Evolutionary conservation across 495 filamentous ascomycete species (phyloP), one percentile per base, ranked within the genome.

Genomic region (Penicillium chermesinum): DNA sequence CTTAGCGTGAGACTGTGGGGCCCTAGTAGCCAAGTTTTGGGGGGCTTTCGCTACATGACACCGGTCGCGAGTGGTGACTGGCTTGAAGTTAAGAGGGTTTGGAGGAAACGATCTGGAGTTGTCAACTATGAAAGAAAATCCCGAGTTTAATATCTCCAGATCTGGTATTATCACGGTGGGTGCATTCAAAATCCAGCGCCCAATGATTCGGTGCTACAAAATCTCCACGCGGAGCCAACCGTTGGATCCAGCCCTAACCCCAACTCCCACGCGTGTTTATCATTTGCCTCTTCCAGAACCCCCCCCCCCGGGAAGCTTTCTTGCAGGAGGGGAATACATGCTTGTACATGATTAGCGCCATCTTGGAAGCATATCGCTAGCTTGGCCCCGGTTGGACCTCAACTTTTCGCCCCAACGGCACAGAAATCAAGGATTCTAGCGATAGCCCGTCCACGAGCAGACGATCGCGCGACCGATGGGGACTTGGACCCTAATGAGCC

Each of bases 231-330:
- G 46, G 19, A 32, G 38, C 15, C 19, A 41, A 38, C 30, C 43
- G 42, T 47, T 47, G 44, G 44, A 15, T 16, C 44, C 17, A 52
- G 43, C 49, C 49, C 42, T 47, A 52, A 25, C 30, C n/a, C 22
- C 27, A 21, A 15, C n/a, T 35, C 15, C 32, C 16, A n/a, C 6
- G 14, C 15, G 12, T 8, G 32, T 22, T 38, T 38, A 44, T 38
- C 48, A 35, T 37, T 27, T 41, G 20, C 38, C 25, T 30, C n/a
- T n/a, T n/a, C n/a, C n/a, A n/a, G n/a, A n/a, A n/a, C n/a, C n/a
- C n/a, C n/a, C n/a, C n/a, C n/a, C n/a, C n/a, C n/a, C n/a, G n/a
- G n/a, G n/a, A n/a, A n/a, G n/a, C n/a, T n/a, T n/a, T n/a, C n/a
- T n/a, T n/a, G n/a, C n/a, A n/a, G n/a, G n/a, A n/a, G n/a, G 7